Evolutionary conservation across 179 eudicot genomes (phyloP).

Genomic region (Silene coronaria): DNA sequence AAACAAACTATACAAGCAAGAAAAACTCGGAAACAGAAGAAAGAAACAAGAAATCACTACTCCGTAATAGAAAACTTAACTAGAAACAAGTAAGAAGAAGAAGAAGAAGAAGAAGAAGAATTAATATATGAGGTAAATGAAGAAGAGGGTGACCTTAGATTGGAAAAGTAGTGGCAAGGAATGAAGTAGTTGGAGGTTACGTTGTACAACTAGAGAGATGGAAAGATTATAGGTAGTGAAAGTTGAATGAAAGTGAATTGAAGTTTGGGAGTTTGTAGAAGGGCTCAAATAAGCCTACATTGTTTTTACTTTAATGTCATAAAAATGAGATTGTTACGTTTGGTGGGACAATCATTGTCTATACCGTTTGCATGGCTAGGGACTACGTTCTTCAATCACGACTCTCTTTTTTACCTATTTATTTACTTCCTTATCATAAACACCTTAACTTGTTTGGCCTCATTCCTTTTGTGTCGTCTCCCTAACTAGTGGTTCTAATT

Average conservation of each 20-base stretch:
- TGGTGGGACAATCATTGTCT: slow-evolving; percentile 22
- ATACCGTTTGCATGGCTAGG: slow-evolving; percentile 18
- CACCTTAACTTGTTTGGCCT: background rate
- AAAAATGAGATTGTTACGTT: background rate
- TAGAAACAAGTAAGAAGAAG: too few relatives aligned
- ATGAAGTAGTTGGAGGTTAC: background rate
- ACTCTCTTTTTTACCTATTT: background rate
- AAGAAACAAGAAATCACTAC: too few relatives aligned
- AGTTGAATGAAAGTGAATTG: background rate
- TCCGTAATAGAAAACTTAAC: too few relatives aligned
- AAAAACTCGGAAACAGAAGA: too few relatives aligned
- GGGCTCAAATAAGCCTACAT: background rate
- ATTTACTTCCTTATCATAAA: background rate
- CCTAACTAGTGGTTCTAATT: background rate
- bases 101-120: too few relatives aligned
- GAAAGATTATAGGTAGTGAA: too few relatives aligned
- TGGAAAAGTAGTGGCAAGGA: background rate
- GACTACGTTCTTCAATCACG: background rate
- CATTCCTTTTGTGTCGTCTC: background rate
- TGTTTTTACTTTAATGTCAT: background rate
- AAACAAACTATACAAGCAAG: too few relatives aligned
- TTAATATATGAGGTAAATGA: too few relatives aligned
- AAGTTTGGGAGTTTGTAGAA: background rate
- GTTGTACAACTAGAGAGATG: background rate
- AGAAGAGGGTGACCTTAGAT: too few relatives aligned